Evolutionary conservation across 768 basidiomycete genomes (phyloP).

Genomic region (Exsudoporus frostii): DNA sequence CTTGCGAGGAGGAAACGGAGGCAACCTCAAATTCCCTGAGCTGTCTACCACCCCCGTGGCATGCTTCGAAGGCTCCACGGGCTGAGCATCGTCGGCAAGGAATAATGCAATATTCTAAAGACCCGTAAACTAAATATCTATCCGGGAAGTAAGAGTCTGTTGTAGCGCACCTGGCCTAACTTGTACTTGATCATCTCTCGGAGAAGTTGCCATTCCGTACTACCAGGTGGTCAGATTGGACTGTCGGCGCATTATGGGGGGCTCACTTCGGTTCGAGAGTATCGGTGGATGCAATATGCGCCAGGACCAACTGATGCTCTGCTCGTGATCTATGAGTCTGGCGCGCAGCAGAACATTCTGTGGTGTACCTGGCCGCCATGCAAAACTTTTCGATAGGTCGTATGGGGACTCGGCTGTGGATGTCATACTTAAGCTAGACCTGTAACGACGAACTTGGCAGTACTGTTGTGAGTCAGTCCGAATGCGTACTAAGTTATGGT

Average conservation of each 20-base stretch:
- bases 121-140: neutral
- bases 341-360: neutral
- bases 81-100: conserved; percentile 36
- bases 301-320: conserved; percentile 60
- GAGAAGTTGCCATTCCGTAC: conserved; percentile 67
- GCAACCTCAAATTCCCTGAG: conserved; percentile 62
- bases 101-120: conserved; percentile 50
- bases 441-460: neutral
- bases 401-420: conserved; percentile 12
- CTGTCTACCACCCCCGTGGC: conserved; percentile 26
- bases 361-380: conserved; percentile 52
- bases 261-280: conserved; percentile 49
- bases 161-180: conserved; percentile 53
- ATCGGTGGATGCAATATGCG: conserved; percentile 65
- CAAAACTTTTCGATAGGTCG: conserved; percentile 30
- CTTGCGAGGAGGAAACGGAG: conserved; percentile 69
- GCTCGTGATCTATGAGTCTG: conserved; percentile 12
- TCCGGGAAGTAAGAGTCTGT: neutral
- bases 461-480: neutral
- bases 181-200: conserved; percentile 72
- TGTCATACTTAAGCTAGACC: conserved; percentile 13
- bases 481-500: neutral
- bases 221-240: conserved; percentile 28
- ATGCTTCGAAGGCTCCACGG: conserved; percentile 43
- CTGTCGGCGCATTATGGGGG: neutral